phyloP scores from a whole-genome alignment of 306 rosid species.

The Ceratonia siliqua region DNA sequence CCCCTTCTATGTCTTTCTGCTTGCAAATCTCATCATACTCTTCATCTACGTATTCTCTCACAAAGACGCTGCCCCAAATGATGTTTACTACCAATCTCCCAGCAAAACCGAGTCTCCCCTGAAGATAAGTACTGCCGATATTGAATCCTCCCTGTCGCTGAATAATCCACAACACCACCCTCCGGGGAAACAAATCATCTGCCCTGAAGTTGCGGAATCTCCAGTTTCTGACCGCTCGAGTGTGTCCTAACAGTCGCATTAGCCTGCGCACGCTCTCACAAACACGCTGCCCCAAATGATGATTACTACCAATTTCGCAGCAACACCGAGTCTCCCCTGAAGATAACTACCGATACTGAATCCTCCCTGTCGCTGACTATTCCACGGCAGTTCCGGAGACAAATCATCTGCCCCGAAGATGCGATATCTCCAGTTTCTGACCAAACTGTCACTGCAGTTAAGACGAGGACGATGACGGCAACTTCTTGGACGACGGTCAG shows the following conservation, averaged over 20 bases:
- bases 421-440: background rate
- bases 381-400: background rate
- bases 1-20: slow-evolving; percentile 49
- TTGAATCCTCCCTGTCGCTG: background rate
- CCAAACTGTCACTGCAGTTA: slow-evolving; percentile 36
- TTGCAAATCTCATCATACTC: slow-evolving; percentile 49
- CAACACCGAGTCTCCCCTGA: slow-evolving; percentile 1
- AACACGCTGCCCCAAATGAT: slow-evolving; percentile 7
- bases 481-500: background rate
- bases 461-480: background rate
- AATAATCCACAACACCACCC: background rate
- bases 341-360: background rate
- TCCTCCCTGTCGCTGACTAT: background rate
- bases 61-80: background rate
- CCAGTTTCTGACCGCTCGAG: slow-evolving; percentile 3
- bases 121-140: background rate
- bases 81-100: slow-evolving; percentile 30
- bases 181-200: background rate
- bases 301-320: slow-evolving; percentile 27
- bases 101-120: background rate
- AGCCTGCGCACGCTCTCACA: slow-evolving; percentile 41
- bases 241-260: no score
- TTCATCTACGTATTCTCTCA: slow-evolving; percentile 53
- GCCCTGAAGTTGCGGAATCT: background rate
- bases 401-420: background rate